Conservation (phyloP, 1,139 yeast genomes). For the Wickerhamiella pararugosa region DNA sequence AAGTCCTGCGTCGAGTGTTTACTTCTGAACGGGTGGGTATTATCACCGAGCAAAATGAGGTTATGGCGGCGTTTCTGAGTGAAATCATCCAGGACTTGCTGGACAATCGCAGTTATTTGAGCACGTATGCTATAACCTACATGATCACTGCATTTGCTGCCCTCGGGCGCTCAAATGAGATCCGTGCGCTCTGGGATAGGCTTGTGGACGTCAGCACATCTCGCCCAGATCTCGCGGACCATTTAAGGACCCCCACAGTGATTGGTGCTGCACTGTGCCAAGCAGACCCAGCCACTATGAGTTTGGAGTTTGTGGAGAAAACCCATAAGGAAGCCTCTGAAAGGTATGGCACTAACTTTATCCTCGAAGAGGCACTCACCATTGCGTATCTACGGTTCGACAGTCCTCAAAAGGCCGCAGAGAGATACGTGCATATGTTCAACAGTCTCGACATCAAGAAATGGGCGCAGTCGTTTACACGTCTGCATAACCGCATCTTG, state of each 20-base stretch:
- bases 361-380: constrained; percentile 15
- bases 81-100: constrained; percentile 14
- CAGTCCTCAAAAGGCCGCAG: constrained; percentile 12
- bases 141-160: constrained; percentile 15
- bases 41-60: constrained; percentile 13
- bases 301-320: constrained; percentile 14
- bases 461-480: constrained; percentile 10
- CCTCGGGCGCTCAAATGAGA: constrained; percentile 12
- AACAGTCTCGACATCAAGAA: constrained; percentile 1
- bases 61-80: constrained; percentile 11
- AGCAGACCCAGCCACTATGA: constrained; percentile 13
- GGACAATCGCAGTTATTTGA: constrained; percentile 11
- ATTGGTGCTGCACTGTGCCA: constrained; percentile 14
- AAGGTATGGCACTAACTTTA: constrained; percentile 12
- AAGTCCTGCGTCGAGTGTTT: constrained; percentile 13
- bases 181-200: constrained; percentile 13
- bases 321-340: constrained; percentile 11
- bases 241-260: constrained; percentile 14
- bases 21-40: constrained; percentile 11
- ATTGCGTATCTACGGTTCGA: constrained; percentile 11
- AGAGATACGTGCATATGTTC: constrained; percentile 13
- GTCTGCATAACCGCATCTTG: constrained; percentile 15
- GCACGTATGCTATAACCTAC: constrained; percentile 14
- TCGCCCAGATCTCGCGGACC: constrained; percentile 5
- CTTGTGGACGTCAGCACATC: constrained; percentile 5